Evolutionary conservation across 2,329 filamentous ascomycete species (phyloP).

Genomic region (Aspergillus caelatus): DNA sequence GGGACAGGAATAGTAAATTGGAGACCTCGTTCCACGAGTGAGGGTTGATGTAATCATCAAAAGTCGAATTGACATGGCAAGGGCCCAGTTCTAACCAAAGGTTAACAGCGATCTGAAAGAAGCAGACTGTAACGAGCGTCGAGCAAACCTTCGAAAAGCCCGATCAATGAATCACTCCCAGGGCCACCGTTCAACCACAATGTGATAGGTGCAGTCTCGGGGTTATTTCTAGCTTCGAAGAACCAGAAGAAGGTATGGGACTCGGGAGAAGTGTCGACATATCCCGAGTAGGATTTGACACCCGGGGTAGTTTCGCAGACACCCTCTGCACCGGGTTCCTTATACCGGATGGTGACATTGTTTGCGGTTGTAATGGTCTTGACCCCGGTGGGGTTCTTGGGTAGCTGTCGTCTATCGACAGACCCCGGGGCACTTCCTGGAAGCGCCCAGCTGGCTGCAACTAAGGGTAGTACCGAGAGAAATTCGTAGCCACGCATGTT

Average conservation of each 20-base stretch:
- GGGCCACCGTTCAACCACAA: conserved; percentile 49
- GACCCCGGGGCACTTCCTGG: conserved; percentile 15
- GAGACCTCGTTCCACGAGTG: conserved; percentile 63
- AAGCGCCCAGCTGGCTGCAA: conserved; percentile 16
- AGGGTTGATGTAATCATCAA: conserved; percentile 55
- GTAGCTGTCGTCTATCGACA: conserved; percentile 35
- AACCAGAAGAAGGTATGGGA: conserved; percentile 60
- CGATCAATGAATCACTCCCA: conserved; percentile 46
- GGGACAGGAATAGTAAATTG: conserved; percentile 64
- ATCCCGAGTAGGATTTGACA: conserved; percentile 60
- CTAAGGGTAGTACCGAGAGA: conserved; percentile 26
- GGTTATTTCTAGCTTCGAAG: conserved; percentile 58
- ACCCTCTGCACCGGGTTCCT: conserved; percentile 55
- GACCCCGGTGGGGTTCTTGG: conserved; percentile 40
- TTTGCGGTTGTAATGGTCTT: conserved; percentile 42
- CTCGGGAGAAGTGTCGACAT: conserved; percentile 55
- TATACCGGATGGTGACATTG: conserved; percentile 60
- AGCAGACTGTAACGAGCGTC: background rate
- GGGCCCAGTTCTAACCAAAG: conserved; percentile 42
- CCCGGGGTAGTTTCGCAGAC: conserved; percentile 59
- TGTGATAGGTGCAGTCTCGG: conserved; percentile 46
- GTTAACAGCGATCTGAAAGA: background rate
- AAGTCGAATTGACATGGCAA: conserved; percentile 48
- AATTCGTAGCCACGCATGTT: conserved; percentile 27
- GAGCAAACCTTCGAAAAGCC: conserved; percentile 42